These are phyloP conservation scores for Phycomyces nitens DNA, from an alignment of 192 early-diverging fungal species.

Conservation along the genomic window DNA sequence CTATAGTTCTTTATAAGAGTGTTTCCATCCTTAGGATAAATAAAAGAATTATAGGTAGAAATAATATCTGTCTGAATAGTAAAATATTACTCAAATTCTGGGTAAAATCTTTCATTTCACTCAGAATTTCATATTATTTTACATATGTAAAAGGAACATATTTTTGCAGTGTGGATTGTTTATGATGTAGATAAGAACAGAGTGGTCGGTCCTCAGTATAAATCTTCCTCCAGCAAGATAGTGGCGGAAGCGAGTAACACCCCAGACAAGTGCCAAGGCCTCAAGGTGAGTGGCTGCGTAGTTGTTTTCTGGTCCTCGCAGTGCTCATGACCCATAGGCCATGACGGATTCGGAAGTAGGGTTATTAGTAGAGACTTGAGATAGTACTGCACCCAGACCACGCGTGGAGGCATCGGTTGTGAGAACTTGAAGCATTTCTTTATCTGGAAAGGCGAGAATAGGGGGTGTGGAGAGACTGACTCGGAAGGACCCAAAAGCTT, in stretches of 20 bases:
- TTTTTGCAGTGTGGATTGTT: neutral
- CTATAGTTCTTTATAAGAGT: no score
- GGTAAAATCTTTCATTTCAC: no score
- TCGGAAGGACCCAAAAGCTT: neutral
- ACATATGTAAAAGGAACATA: no score
- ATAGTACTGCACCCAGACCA: conserved; percentile 3
- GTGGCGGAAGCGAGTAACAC: no score
- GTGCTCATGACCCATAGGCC: neutral
- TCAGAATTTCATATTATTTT: no score
- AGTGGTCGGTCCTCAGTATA: conserved; percentile 31
- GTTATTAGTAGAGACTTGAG: neutral
- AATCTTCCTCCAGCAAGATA: conserved; percentile 25
- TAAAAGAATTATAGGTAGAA: no score
- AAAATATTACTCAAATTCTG: no score
- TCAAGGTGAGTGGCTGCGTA: conserved; percentile 33
- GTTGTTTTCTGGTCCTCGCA: conserved; percentile 9
- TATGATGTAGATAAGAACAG: conserved; percentile 22
- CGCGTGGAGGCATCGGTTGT: neutral
- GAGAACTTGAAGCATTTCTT: neutral
- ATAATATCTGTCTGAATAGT: no score
- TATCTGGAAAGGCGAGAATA: neutral
- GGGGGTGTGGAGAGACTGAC: neutral
- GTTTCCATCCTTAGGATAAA: no score
- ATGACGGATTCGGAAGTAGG: neutral
- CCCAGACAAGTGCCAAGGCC: no score